These are phyloP conservation scores for Apiosordaria backusii DNA, from an alignment of 495 filamentous ascomycete species.

Conservation along the genomic window DNA sequence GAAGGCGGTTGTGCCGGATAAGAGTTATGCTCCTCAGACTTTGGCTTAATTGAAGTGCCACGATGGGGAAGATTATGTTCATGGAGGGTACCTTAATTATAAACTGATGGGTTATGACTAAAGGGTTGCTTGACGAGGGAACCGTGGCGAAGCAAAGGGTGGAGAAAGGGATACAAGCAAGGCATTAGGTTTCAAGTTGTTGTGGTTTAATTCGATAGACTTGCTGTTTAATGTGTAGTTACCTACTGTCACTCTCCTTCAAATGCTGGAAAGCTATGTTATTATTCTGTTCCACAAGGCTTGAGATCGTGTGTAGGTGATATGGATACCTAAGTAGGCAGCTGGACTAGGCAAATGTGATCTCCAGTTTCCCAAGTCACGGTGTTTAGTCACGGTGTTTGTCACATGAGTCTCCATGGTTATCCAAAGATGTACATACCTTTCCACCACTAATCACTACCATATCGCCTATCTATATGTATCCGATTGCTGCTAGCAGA, in stretches of 20 bases:
- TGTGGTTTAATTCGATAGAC: neutral
- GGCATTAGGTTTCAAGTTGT: neutral
- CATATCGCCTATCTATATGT: too few relatives aligned
- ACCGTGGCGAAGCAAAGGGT: too few relatives aligned
- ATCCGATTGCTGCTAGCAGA: too few relatives aligned
- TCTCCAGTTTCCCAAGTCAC: too few relatives aligned
- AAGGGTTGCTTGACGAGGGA: neutral
- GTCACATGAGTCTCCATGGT: too few relatives aligned
- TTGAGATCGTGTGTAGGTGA: too few relatives aligned
- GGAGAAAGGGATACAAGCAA: neutral
- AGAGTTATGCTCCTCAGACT: conserved; percentile 50
- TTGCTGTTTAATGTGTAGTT: neutral
- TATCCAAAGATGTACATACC: too few relatives aligned
- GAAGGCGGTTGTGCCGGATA: conserved; percentile 48
- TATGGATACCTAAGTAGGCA: too few relatives aligned
- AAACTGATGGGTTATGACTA: neutral
- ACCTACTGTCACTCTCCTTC: neutral
- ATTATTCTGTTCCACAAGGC: too few relatives aligned
- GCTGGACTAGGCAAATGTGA: too few relatives aligned
- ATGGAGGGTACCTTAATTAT: neutral
- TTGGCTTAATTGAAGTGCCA: conserved; percentile 18
- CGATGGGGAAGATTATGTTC: neutral
- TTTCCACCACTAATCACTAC: too few relatives aligned
- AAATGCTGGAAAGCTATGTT: neutral
- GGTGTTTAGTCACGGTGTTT: too few relatives aligned